Evolutionary conservation across 305 asterid genomes (phyloP).

Genomic region (Fraxinus greggii): DNA sequence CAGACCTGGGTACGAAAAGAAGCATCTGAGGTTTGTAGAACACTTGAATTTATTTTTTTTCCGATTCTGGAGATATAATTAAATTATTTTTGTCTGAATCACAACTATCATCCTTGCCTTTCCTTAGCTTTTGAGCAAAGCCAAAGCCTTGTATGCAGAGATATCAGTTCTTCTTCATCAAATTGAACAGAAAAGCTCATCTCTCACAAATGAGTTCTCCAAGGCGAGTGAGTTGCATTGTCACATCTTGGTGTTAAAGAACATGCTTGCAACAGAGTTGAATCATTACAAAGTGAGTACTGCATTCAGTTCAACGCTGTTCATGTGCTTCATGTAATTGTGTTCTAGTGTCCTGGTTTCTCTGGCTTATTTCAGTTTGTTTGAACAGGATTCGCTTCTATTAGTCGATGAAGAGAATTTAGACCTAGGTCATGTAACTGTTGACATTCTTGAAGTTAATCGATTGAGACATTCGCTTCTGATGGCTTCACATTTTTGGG

Average conservation of each 20-base stretch:
- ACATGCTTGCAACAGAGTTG: conserved; percentile 56
- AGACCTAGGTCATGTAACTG: conserved; percentile 30
- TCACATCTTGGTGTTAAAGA: conserved; percentile 52
- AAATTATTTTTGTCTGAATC: background rate
- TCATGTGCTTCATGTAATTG: conserved; percentile 6
- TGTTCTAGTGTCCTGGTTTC: background rate
- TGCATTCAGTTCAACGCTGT: background rate
- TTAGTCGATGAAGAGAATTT: conserved; percentile 30
- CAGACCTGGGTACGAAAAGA: conserved; percentile 71
- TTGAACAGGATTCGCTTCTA: conserved; percentile 50
- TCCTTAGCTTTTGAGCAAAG: conserved; percentile 61
- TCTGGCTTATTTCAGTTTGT: conserved; percentile 20
- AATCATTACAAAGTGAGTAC: conserved; percentile 55
- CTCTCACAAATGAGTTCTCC: conserved; percentile 46
- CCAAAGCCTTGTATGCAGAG: conserved; percentile 58
- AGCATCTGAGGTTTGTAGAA: conserved; percentile 60
- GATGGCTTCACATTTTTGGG: conserved; percentile 65
- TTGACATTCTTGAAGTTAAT: conserved; percentile 79
- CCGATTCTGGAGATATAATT: background rate
- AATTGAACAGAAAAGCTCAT: conserved; percentile 44
- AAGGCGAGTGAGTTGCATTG: conserved; percentile 50
- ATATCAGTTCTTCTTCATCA: conserved; percentile 55
- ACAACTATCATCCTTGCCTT: conserved; percentile 24
- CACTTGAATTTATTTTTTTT: background rate
- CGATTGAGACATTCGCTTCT: conserved; percentile 71